Percentiles rank a stretch among this genome's conserved stretches.
Conservation (phyloP, 139 green algal species). For the Haematococcus lacustris region DNA sequence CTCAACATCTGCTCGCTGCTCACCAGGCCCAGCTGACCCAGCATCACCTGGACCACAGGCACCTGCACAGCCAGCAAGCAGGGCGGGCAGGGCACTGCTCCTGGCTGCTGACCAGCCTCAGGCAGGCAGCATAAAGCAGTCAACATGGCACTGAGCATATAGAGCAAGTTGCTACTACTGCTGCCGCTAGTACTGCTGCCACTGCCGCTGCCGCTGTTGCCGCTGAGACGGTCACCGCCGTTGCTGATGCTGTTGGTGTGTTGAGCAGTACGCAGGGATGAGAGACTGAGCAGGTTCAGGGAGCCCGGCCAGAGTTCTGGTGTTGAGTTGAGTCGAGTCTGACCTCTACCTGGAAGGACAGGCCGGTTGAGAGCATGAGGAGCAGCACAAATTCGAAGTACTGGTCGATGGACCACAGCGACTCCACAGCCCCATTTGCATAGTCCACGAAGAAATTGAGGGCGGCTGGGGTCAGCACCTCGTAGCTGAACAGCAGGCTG, state of each 20-base stretch:
- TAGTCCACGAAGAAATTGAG: slow-evolving; percentile 98
- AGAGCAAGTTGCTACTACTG: too few relatives aligned
- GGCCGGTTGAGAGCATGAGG: slow-evolving; percentile 91
- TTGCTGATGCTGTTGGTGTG: too few relatives aligned
- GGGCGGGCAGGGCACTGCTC: neutral
- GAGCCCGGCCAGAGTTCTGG: too few relatives aligned
- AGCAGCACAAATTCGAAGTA: slow-evolving; percentile 99
- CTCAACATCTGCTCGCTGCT: slow-evolving; percentile 83
- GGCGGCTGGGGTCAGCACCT: slow-evolving; percentile 89
- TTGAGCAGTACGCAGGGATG: too few relatives aligned
- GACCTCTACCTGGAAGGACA: slow-evolving; percentile 91
- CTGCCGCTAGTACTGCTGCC: too few relatives aligned
- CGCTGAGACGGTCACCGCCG: too few relatives aligned
- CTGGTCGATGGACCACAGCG: slow-evolving; percentile 98
- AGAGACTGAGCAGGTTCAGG: too few relatives aligned
- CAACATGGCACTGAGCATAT: too few relatives aligned
- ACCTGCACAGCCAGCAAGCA: slow-evolving; percentile 58
- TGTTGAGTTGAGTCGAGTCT: too few relatives aligned
- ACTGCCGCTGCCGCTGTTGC: too few relatives aligned
- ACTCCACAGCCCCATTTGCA: slow-evolving; percentile 93
- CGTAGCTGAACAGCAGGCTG: slow-evolving; percentile 90
- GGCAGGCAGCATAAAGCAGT: too few relatives aligned
- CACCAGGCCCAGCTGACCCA: slow-evolving; percentile 90
- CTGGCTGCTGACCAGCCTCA: neutral
- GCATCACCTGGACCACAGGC: slow-evolving; percentile 93